Percentiles rank a stretch among this genome's conserved stretches.
These are phyloP conservation scores for Smithsoniella earleae DNA, from an alignment of 163 green algal species.

Conservation along the genomic window DNA sequence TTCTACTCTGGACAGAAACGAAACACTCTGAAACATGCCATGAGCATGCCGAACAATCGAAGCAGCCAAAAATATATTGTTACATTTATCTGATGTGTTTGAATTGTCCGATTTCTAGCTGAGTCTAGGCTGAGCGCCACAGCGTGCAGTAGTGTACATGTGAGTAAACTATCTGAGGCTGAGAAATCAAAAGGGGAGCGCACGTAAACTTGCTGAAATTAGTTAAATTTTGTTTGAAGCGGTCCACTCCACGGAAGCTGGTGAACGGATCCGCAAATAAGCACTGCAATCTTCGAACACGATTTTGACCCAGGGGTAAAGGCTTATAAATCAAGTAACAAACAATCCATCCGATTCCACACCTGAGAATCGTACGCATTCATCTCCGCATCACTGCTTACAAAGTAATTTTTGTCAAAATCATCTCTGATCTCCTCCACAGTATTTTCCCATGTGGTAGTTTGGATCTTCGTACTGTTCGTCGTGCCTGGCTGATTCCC, in stretches of 20 bases:
- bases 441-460: conserved; percentile 32
- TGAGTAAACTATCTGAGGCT: no score
- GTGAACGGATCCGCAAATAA: conserved; percentile 67
- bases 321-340: neutral
- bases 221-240: conserved; percentile 71
- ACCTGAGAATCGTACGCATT: conserved; percentile 32
- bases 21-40: no score
- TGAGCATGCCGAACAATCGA: no score
- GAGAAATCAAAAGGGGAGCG: no score
- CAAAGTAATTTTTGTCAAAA: conserved; percentile 55
- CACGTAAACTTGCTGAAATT: conserved; percentile 64
- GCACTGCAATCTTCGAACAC: conserved; percentile 33
- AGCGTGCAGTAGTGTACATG: neutral
- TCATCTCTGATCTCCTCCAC: conserved; percentile 44
- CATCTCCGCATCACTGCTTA: conserved; percentile 47
- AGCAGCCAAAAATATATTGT: no score
- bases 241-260: conserved; percentile 50
- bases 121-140: neutral
- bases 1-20: no score
- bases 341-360: neutral
- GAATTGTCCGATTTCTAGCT: no score
- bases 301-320: neutral
- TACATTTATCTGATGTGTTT: no score
- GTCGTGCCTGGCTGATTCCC: conserved; percentile 10
- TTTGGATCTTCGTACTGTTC: conserved; percentile 14